phyloP scores from a whole-genome alignment of 768 basidiomycete genomes.

The Hygrophorus pudorinus region DNA sequence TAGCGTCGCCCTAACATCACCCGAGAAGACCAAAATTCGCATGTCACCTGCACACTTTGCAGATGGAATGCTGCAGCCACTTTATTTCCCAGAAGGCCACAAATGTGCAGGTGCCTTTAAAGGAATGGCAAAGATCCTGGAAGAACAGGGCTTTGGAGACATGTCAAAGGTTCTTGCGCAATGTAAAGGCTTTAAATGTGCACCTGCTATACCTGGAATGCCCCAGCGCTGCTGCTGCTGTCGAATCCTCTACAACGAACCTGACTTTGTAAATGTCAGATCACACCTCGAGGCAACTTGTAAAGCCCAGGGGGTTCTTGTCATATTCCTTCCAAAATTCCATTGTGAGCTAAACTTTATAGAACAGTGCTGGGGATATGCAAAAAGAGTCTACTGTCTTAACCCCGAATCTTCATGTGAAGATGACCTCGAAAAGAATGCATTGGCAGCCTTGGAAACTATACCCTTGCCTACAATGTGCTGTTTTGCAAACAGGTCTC shows the following conservation, averaged over 20 bases:
- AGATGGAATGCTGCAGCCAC: background rate
- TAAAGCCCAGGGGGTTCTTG: slow-evolving; percentile 9
- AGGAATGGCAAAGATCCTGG: slow-evolving; percentile 6
- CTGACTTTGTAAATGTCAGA: slow-evolving; percentile 20
- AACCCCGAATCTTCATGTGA: slow-evolving; percentile 17
- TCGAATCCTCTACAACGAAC: slow-evolving; percentile 21
- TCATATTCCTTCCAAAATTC: slow-evolving; percentile 18
- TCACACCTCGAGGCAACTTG: slow-evolving; percentile 9
- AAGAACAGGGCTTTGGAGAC: background rate
- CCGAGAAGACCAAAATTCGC: no score
- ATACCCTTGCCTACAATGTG: slow-evolving; percentile 18
- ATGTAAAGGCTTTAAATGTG: slow-evolving; percentile 10
- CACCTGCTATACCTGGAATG: background rate
- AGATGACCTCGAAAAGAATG: slow-evolving; percentile 23
- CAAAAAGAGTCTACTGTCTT: slow-evolving; percentile 19
- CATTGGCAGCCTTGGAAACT: slow-evolving; percentile 16
- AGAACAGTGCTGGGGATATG: no score
- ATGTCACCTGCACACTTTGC: background rate
- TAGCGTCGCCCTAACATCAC: no score
- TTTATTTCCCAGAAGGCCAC: slow-evolving; percentile 6
- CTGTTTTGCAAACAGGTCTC: background rate
- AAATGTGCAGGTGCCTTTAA: slow-evolving; percentile 1
- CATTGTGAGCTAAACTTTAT: no score
- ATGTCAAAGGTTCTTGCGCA: background rate
- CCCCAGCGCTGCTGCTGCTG: slow-evolving; percentile 21